Evolutionary conservation across 257 asterid species (phyloP), one percentile per base, ranked within the genome.

Genomic region (Echites panduratus): DNA sequence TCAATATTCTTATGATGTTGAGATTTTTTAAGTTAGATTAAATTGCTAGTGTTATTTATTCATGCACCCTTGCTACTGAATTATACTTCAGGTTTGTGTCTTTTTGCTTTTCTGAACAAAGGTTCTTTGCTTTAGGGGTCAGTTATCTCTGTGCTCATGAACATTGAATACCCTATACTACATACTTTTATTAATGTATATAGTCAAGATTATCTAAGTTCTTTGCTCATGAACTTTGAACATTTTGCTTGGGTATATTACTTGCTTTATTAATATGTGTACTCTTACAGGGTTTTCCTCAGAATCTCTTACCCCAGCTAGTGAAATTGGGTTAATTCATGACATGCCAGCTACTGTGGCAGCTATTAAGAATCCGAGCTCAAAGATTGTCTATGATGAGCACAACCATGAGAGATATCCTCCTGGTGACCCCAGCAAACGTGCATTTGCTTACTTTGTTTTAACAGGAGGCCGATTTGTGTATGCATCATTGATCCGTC

Each of bases 391-490:
- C 38, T 93, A 93, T 59, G 98, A 93, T 45, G 88, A 86, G 44
- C 81, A 73, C 90, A 92, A 93, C 82, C 97, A 93, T 27, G 98
- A 93, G 82, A 92, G 98, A 49, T 93, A 85, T 72, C 96, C 94
- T 24, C 90, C 92, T 2, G 98, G 98, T 53, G 97, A 90, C 78
- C 98, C 98, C 20, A 90, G 91, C 89, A 92, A 92, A 68, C 90
- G 96, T 54, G 98, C 98, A 44, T 92, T 92, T 70, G 96, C 96
- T 0, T 92, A 92, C 88, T 92, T 92, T 11, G 94, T 90, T 74
- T 74, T 92, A 79, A 90, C 96, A 0, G 98, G 98, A 72, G 98
- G 98, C 73, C 89, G 98, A 85, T 92, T 92, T 62, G 93, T 92
- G 32, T 92, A 92, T 27, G 98, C 98, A 44, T 92, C 98, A 0